Evolutionary conservation across 495 filamentous ascomycete genomes (phyloP), one percentile per base, ranked within the genome.

Genomic region (Parmelia sp.): DNA sequence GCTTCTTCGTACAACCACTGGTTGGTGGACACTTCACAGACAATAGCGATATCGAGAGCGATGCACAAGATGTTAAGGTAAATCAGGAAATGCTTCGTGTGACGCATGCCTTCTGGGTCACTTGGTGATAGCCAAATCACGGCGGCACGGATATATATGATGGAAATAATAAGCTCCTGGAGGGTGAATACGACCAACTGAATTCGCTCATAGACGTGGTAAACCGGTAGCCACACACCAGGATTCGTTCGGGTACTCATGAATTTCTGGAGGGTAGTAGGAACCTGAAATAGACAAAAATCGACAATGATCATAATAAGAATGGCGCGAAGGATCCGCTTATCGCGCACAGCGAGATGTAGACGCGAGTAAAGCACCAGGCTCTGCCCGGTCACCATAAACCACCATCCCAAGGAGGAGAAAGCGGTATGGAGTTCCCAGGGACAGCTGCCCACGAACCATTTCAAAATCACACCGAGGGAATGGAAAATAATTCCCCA

Each of bases 301-400:
- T 74, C 62, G 29, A 69, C 31, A 9, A 74, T 69, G 64, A 75
- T 76, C 64, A 75, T 71, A 14, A 49, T 51, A 14, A 73, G 70
- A 21, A 75, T 65, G 15, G 63, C 23, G 25, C 68, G 69, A 36
- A 73, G 69, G 23, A 74, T 47, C 14, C 59, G 25, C 14, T 60
- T 40, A 44, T 70, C 62, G 21, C 69, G 71, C 33, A 73, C 64
- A 17, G 74, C 69, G 7, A 77, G 65, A 56, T 75, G 68, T 11
- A 76, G 68, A 3, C 74, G 71, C 51, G 74, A 76, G 61, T 75
- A 76, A 14, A 76, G 69, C 17, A 76, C 70, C 15, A 75, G 65
- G 9, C 82, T 83, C 68, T 87, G 85, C 29, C 84, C 85, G 0
- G 84, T 86, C 8, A 89, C 83, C 84, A 87, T 87, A 19, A 65